These are phyloP conservation scores for Amanita pseudoporphyria DNA, from an alignment of 768 basidiomycete genomes.

Conservation along the genomic window DNA sequence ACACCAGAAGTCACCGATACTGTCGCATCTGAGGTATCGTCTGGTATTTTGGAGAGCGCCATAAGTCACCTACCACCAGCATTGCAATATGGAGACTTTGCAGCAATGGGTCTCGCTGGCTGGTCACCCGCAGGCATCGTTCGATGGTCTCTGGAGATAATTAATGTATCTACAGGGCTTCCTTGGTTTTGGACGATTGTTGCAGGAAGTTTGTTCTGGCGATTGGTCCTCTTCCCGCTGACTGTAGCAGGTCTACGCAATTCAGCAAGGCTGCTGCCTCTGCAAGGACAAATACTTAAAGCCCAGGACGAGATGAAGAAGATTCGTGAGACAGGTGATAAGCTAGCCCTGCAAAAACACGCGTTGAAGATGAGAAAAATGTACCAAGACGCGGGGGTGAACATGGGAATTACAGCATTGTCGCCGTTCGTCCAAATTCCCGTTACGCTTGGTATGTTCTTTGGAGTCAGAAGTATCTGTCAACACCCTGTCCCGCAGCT, in stretches of 20 bases:
- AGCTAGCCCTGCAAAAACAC: constrained; percentile 41
- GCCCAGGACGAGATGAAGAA: constrained; percentile 35
- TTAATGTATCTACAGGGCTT: constrained; percentile 60
- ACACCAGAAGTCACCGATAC: neutral
- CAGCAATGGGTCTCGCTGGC: constrained; percentile 50
- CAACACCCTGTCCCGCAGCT: constrained; percentile 66
- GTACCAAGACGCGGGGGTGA: constrained; percentile 58
- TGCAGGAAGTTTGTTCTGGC: constrained; percentile 50
- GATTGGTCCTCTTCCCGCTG: constrained; percentile 50
- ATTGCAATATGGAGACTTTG: constrained; percentile 64
- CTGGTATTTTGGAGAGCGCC: constrained; percentile 8
- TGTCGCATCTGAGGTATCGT: neutral
- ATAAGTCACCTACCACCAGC: constrained; percentile 23
- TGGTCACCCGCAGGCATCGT: constrained; percentile 61
- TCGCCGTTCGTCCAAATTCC: constrained; percentile 58
- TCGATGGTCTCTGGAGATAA: constrained; percentile 52
- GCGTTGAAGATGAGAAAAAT: constrained; percentile 45
- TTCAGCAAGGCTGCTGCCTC: constrained; percentile 47
- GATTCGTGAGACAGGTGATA: constrained; percentile 24
- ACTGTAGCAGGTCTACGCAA: constrained; percentile 47
- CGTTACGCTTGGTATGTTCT: constrained; percentile 75
- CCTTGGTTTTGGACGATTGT: constrained; percentile 85
- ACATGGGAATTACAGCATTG: constrained; percentile 42
- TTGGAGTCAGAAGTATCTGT: constrained; percentile 66
- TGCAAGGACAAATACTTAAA: constrained; percentile 41